Evolutionary conservation across 768 basidiomycete genomes (phyloP), one percentile per base, ranked within the genome.

Genomic region (Termitomyces sp.): DNA sequence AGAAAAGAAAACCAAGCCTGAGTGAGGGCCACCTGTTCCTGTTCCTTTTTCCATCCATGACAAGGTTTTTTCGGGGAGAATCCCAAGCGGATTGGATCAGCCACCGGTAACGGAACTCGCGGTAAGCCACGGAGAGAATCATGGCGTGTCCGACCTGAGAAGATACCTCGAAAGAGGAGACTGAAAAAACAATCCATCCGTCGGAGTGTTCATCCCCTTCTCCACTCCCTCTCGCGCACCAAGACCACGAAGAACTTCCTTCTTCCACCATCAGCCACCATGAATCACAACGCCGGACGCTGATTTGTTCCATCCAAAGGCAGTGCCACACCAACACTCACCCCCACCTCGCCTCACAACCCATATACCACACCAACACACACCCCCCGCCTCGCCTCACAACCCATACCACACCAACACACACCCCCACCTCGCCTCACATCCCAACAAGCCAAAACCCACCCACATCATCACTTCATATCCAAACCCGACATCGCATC

Each of bases 401-500:
- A n/a, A n/a, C n/a, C n/a, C n/a, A n/a, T n/a, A 12, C 38, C 44
- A n/a, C 35, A 45, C 26, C 43, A 19, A 21, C 35, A 34, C 19
- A 9, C 21, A 3, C 8, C 28, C 22, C 28, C 40, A 44, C 10
- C 21, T 6, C 41, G 42, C n/a, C 14, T 5, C 45, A 35, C 12
- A 35, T 2, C 34, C 11, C 34, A n/a, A 14, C 40, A 24, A 21
- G 37, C 5, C 34, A 4, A n/a, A 41, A 53, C 37, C 32, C 43
- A n/a, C 3, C 37, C 42, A 24, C 2, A 7, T 6, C 15, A 26
- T 55, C 38, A 62, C 53, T 62, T 62, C 59, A 62, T 58, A 44
- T 63, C 62, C 52, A 59, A 62, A 34, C 65, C 60, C 47, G 55
- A 26, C 37, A 68, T 56, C 35, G 37, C 67, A 44, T 79, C 79